Conservation (phyloP, 352 stramenopile species). For the Globisporangium heterothallicum region DNA sequence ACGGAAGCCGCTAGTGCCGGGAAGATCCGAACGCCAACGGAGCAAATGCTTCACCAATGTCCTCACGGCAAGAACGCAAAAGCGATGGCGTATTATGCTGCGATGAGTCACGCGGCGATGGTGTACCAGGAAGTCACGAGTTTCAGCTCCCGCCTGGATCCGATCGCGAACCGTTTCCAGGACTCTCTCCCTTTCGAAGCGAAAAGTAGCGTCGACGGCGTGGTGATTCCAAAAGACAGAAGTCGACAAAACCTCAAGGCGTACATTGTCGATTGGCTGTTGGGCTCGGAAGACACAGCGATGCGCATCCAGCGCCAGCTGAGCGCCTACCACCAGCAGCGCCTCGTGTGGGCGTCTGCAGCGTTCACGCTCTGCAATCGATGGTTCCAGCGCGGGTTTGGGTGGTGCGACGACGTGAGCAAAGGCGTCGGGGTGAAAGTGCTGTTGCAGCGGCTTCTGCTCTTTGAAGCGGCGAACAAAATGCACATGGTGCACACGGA, state of each 20-base stretch:
- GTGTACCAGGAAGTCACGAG: conserved; percentile 55
- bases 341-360: conserved; percentile 48
- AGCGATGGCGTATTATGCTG: conserved; percentile 65
- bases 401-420: conserved; percentile 55
- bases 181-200: conserved; percentile 44
- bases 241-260: conserved; percentile 36
- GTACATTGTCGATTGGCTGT: conserved; percentile 52
- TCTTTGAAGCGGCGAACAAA: conserved; percentile 64
- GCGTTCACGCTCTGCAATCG: conserved; percentile 55
- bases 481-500: conserved; percentile 76
- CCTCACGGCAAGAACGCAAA: conserved; percentile 42
- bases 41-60: conserved; percentile 41
- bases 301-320: conserved; percentile 40
- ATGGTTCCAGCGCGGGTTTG: conserved; percentile 57
- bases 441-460: conserved; percentile 42
- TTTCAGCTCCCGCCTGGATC: conserved; percentile 48
- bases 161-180: conserved; percentile 23
- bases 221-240: conserved; percentile 43
- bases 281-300: conserved; percentile 45
- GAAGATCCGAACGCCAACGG: conserved; percentile 45
- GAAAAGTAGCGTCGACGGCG: conserved; percentile 28
- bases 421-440: conserved; percentile 62
- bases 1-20: conserved; percentile 28
- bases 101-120: conserved; percentile 47
- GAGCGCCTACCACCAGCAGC: conserved; percentile 42